Evolutionary conservation across 2,329 filamentous ascomycete species (phyloP).

Genomic region (Cryphonectria parasitica): DNA sequence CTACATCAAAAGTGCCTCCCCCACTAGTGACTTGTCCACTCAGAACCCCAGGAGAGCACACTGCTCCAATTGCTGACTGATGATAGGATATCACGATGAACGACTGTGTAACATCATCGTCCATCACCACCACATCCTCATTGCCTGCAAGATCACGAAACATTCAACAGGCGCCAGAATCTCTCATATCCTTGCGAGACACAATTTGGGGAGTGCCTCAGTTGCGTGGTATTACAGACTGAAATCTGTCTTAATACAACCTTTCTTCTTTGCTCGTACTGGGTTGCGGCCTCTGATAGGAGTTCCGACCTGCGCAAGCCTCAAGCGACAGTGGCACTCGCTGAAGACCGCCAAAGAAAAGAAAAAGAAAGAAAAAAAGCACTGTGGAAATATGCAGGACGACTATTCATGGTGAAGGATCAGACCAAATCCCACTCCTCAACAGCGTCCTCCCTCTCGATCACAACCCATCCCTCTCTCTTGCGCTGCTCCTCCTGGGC

Average conservation of each 20-base stretch:
- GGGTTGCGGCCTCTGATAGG: not conserved
- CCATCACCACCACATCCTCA: not conserved
- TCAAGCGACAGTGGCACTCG: not conserved
- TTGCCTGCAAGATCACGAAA: not conserved
- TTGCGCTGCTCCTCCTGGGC: slow-evolving; percentile 1
- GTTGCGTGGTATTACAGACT: not conserved
- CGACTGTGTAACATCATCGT: not conserved
- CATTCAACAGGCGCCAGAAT: too few species aligned
- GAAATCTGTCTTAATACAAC: not conserved
- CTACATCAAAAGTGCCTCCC: not conserved
- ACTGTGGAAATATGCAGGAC: not conserved
- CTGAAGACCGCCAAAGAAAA: not conserved
- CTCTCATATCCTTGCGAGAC: too few species aligned
- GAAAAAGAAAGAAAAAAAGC: too few species aligned
- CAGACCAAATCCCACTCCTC: slow-evolving; percentile 19
- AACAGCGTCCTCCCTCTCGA: slow-evolving; percentile 6
- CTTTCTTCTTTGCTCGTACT: not conserved
- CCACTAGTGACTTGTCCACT: not conserved
- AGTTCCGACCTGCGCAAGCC: not conserved
- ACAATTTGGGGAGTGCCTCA: not conserved
- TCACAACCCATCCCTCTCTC: slow-evolving; percentile 19
- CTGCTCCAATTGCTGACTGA: not conserved
- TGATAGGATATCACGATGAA: not conserved
- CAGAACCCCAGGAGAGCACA: not conserved
- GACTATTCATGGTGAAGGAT: not conserved